A percentile compares a stretch with the other conserved stretches of the same genome.
These are phyloP conservation scores for Calocybe cyanea DNA, from an alignment of 768 basidiomycete species.

Conservation along the genomic window DNA sequence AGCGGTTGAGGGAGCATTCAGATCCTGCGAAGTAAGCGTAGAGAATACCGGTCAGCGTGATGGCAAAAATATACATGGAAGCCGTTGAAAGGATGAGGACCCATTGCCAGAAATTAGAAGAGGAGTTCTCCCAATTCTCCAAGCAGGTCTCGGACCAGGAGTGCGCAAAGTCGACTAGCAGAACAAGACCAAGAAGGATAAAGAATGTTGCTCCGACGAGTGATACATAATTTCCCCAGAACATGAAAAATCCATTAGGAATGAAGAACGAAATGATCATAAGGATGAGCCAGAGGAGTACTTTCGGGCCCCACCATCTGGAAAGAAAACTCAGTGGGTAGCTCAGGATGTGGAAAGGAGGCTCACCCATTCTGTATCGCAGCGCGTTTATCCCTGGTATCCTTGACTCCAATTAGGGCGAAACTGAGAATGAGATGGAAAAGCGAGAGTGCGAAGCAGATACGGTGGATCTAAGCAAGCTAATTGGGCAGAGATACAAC, in stretches of 20 bases:
- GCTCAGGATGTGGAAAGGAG: slow-evolving; percentile 15
- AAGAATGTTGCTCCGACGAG: slow-evolving; percentile 92
- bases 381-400: slow-evolving; percentile 89
- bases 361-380: slow-evolving; percentile 92
- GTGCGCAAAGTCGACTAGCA: slow-evolving; percentile 98
- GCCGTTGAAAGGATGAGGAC: slow-evolving; percentile 90
- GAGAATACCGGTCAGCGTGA: slow-evolving; percentile 83
- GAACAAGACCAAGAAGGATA: slow-evolving; percentile 94
- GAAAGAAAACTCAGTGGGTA: background rate
- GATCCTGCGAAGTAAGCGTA: slow-evolving; percentile 89
- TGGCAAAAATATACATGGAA: slow-evolving; percentile 78
- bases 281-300: slow-evolving; percentile 83
- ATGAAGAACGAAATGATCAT: slow-evolving; percentile 86
- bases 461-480: slow-evolving; percentile 72
- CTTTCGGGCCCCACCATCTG: slow-evolving; percentile 99
- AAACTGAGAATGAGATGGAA: slow-evolving; percentile 83
- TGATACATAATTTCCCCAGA: slow-evolving; percentile 93
- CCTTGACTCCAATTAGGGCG: slow-evolving; percentile 79
- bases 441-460: slow-evolving; percentile 91
- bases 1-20: slow-evolving; percentile 89
- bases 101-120: slow-evolving; percentile 94
- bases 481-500: slow-evolving; percentile 2
- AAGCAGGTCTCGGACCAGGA: slow-evolving; percentile 97
- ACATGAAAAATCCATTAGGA: slow-evolving; percentile 96
- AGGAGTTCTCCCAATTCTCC: slow-evolving; percentile 88